These are phyloP conservation scores for Lotmaria passim DNA, from an alignment of 208 protist genomes.

Conservation along the genomic window DNA sequence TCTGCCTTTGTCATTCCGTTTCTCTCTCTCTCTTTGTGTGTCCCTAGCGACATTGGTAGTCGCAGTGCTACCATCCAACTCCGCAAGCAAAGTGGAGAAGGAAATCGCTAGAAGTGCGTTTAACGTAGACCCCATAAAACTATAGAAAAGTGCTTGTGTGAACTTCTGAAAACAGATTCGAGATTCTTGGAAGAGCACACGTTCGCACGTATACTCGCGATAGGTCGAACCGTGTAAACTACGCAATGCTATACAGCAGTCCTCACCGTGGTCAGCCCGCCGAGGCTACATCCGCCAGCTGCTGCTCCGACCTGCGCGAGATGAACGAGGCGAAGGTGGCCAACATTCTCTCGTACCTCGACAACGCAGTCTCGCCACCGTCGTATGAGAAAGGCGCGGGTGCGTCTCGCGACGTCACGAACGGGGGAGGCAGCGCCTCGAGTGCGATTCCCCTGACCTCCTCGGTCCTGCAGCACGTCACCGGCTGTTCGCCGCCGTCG, in stretches of 20 bases:
- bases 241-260: slow-evolving; percentile 15
- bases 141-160: too few species aligned
- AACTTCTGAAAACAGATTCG: too few species aligned
- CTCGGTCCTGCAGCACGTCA: slow-evolving; percentile 42
- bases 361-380: slow-evolving; percentile 36
- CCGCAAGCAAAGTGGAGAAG: too few species aligned
- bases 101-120: too few species aligned
- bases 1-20: too few species aligned
- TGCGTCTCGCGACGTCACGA: slow-evolving; percentile 28
- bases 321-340: slow-evolving; percentile 89
- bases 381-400: not conserved
- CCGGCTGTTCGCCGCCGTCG: slow-evolving; percentile 24
- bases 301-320: slow-evolving; percentile 81
- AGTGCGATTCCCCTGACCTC: slow-evolving; percentile 40
- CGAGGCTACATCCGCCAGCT: slow-evolving; percentile 35
- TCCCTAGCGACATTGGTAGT: too few species aligned
- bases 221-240: too few species aligned
- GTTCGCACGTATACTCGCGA: too few species aligned
- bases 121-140: too few species aligned
- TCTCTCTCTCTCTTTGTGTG: too few species aligned
- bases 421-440: slow-evolving; percentile 12
- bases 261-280: not conserved
- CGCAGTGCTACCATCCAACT: too few species aligned
- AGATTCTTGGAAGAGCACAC: too few species aligned
- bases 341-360: slow-evolving; percentile 87